Conservation (phyloP, 768 basidiomycete species). For the Amanita inopinata region DNA sequence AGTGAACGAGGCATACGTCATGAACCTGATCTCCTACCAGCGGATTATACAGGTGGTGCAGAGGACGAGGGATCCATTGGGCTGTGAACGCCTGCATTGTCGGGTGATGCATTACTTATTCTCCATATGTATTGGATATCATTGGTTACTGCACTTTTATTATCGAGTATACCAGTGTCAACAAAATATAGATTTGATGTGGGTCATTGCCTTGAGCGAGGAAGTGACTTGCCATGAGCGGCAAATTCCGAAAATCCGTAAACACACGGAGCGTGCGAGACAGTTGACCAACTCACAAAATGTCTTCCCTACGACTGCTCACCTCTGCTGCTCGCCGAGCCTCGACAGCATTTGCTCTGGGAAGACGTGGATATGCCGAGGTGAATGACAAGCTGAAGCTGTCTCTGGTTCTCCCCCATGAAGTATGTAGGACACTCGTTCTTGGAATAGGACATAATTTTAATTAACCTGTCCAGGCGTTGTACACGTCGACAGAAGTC, state of each 20-base stretch:
- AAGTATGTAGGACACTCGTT: constrained; percentile 43
- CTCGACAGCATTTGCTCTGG: constrained; percentile 39
- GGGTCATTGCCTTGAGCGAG: background rate
- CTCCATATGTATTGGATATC: background rate
- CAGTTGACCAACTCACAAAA: constrained; percentile 26
- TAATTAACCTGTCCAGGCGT: constrained; percentile 42
- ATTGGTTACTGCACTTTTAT: background rate
- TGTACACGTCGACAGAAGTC: constrained; percentile 87
- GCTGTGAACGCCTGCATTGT: too few species aligned
- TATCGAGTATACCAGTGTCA: too few species aligned
- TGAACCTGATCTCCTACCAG: constrained; percentile 56
- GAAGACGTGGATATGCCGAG: constrained; percentile 86
- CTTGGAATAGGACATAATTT: background rate
- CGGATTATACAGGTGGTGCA: constrained; percentile 40
- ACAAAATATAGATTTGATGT: too few species aligned
- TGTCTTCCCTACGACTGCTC: constrained; percentile 71
- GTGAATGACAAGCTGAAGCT: constrained; percentile 85
- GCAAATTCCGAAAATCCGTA: constrained; percentile 23
- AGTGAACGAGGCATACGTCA: constrained; percentile 62
- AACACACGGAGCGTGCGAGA: constrained; percentile 28
- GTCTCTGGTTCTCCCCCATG: constrained; percentile 89
- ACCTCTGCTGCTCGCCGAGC: constrained; percentile 53
- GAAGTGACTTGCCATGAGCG: too few species aligned
- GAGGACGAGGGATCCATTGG: constrained; percentile 37
- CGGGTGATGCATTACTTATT: background rate